Base-by-base conservation (phyloP, 352 stramenopile genomes). In the Phytophthora quininea region DNA sequence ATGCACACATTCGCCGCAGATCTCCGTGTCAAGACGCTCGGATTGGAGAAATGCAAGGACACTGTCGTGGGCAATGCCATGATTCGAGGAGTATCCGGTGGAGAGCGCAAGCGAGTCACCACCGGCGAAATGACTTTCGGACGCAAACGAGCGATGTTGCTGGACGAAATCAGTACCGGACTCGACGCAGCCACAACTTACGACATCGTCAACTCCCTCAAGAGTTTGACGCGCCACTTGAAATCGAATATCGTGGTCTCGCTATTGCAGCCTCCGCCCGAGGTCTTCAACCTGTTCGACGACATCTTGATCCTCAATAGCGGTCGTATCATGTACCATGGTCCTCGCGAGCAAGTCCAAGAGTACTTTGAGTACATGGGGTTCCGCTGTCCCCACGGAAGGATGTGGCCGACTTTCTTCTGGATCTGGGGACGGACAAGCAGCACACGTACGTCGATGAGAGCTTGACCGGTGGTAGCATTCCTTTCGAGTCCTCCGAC, bases 211-310 rank as follows among this genome's bases (percentile, higher is more conserved):
- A 72, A 62, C 33, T 69, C 66, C 27, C 62, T 83, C 10, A 65
- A 67, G 24, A 76, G 64, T 19, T 32, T 87, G 7, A 75, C 79
- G 15, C 35, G 74, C 30, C 73, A 67, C 30, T 73, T 92, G 43
- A 70, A 75, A 19, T 58, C 54, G 45, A 89, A 79, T 9, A 47
- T 79, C 11, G 79, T 93, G n/a, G 69, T 97, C 15, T 88, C 88
- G 7, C 69, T 98, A 15, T 66, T 97, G 15, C 78, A 98, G 72
- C 93, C 93, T n/a, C 78, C 93, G 29, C 95, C 95, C 3, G 93
- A 98, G 70, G 92, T 96, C 15, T 96, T 96, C 43, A 82, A 82
- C n/a, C 72, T 98, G 14, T 98, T 98, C 70, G 95, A 98, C 72
- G 87, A 98, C 53, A 68, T 98, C 1, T 86, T 98, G 27, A 57